phyloP scores from a whole-genome alignment of 2,329 filamentous ascomycete species.

The Fusarium falciforme region DNA sequence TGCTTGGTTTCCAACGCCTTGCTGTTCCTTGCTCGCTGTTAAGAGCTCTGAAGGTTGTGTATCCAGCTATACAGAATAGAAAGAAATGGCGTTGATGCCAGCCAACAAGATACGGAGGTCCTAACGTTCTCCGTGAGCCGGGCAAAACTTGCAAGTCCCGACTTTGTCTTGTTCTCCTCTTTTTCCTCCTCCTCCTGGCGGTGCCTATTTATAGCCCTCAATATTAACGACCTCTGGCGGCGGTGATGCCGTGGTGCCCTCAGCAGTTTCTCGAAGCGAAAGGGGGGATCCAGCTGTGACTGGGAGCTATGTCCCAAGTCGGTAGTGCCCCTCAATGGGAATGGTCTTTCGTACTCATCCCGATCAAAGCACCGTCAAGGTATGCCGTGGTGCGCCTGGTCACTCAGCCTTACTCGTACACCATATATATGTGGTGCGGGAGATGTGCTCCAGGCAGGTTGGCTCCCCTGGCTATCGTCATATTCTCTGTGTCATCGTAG shows the following conservation, averaged over 20 bases:
- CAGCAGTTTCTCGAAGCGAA: conserved; percentile 25
- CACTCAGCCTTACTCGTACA: conserved; percentile 36
- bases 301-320: conserved; percentile 1
- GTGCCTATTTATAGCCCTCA: conserved; percentile 17
- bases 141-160: conserved; percentile 22
- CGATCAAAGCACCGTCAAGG: conserved; percentile 20
- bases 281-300: conserved; percentile 5
- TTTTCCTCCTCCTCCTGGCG: conserved; percentile 12
- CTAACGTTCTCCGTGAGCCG: conserved; percentile 31
- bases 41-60: conserved; percentile 30
- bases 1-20: conserved; percentile 34
- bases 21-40: conserved; percentile 41
- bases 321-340: conserved; percentile 1
- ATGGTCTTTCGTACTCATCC: conserved; percentile 22
- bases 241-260: conserved; percentile 31
- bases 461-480: conserved; percentile 21
- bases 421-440: conserved; percentile 13
- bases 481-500: conserved; percentile 28
- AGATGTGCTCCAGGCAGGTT: conserved; percentile 32
- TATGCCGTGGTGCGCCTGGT: conserved; percentile 19
- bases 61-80: conserved; percentile 35
- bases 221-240: conserved; percentile 23
- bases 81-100: conserved; percentile 39
- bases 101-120: conserved; percentile 27
- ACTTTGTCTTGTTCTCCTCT: conserved; percentile 17